These are phyloP conservation scores for Fusarium virguliforme DNA, from an alignment of 2,329 filamentous ascomycete species.

Conservation along the genomic window DNA sequence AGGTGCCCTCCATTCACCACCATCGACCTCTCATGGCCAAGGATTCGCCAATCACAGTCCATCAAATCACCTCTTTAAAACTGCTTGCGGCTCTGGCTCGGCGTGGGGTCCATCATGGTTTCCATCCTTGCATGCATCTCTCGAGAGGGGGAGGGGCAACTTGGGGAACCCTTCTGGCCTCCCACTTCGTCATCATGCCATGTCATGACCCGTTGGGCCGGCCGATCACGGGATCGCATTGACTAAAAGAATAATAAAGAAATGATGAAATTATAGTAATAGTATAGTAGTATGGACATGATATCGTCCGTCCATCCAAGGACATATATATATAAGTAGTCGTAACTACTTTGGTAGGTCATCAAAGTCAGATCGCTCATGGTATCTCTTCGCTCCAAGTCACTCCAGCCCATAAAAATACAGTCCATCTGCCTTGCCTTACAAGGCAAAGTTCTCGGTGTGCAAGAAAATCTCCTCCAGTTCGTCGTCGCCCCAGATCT, in stretches of 20 bases:
- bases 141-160: slow-evolving; percentile 35
- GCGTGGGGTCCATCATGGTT: slow-evolving; percentile 40
- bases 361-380: slow-evolving; percentile 49
- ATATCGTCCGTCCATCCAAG: slow-evolving; percentile 40
- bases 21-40: background rate
- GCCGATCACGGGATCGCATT: background rate
- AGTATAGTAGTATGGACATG: slow-evolving; percentile 31
- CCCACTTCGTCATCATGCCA: slow-evolving; percentile 19
- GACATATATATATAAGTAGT: slow-evolving; percentile 9
- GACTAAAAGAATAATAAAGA: background rate
- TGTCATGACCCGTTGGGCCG: slow-evolving; percentile 17
- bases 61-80: background rate
- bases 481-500: slow-evolving; percentile 84
- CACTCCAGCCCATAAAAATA: slow-evolving; percentile 43
- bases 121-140: background rate
- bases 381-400: slow-evolving; percentile 48
- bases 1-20: slow-evolving; percentile 25
- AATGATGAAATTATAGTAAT: background rate
- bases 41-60: slow-evolving; percentile 35
- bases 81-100: background rate
- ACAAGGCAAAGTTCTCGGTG: slow-evolving; percentile 95
- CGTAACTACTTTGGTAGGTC: slow-evolving; percentile 16
- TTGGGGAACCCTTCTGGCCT: slow-evolving; percentile 42
- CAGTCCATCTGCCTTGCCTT: slow-evolving; percentile 31
- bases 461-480: slow-evolving; percentile 95